These are phyloP conservation scores for Aspergillus sparsus DNA, from an alignment of 495 filamentous ascomycete species.

Conservation along the genomic window DNA sequence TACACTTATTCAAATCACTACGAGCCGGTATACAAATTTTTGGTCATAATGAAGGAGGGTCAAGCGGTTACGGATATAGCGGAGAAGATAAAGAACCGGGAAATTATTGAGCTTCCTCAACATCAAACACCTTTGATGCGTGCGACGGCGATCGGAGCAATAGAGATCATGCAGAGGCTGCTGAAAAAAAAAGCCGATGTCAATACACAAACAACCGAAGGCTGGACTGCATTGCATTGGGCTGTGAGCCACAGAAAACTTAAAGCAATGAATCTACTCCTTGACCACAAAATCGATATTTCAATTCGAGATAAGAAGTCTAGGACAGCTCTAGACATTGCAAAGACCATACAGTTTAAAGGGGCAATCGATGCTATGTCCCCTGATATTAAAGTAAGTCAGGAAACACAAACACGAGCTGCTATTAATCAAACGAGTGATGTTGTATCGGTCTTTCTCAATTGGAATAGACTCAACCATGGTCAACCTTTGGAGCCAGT, in stretches of 20 bases:
- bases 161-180: not conserved
- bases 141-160: not conserved
- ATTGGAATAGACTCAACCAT: too few species aligned
- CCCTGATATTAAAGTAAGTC: too few species aligned
- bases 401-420: too few species aligned
- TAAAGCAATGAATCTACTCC: not conserved
- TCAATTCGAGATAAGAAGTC: not conserved
- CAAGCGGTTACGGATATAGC: too few species aligned
- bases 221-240: not conserved
- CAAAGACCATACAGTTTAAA: too few species aligned
- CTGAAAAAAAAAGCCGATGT: not conserved
- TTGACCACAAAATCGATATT: not conserved
- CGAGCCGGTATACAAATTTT: not conserved
- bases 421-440: too few species aligned
- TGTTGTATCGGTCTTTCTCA: too few species aligned
- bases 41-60: not conserved
- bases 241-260: not conserved
- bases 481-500: too few species aligned
- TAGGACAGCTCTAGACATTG: not conserved
- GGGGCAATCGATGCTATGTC: too few species aligned
- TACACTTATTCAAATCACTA: not conserved
- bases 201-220: not conserved
- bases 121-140: not conserved
- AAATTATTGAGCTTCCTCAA: not conserved
- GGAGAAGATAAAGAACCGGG: not conserved